Conservation (phyloP, 495 filamentous ascomycete genomes). For the Astrocystis sublimbata region DNA sequence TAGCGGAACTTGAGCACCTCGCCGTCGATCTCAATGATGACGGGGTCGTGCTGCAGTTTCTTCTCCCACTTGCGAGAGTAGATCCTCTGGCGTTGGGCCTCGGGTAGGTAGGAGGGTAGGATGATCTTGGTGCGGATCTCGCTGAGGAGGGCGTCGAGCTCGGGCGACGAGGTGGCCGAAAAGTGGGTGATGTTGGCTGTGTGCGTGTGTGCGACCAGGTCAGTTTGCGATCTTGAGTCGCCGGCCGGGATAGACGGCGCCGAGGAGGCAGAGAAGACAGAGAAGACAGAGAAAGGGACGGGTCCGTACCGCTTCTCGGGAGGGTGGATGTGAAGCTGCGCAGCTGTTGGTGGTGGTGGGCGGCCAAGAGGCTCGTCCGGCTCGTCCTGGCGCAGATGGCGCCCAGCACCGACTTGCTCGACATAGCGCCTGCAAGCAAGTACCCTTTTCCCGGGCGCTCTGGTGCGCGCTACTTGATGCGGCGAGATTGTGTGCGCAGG, state of each 20-base stretch:
- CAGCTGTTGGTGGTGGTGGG: slow-evolving; percentile 16
- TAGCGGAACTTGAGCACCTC: slow-evolving; percentile 58
- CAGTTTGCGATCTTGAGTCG: neutral
- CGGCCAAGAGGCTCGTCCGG: no score
- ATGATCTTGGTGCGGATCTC: slow-evolving; percentile 65
- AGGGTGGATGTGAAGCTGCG: slow-evolving; percentile 28
- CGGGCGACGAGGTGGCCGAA: slow-evolving; percentile 31
- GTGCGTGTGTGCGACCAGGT: neutral
- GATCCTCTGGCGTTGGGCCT: slow-evolving; percentile 56
- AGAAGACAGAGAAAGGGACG: no score
- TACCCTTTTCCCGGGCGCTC: neutral
- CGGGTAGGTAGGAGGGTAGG: slow-evolving; percentile 61
- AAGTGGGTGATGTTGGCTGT: slow-evolving; percentile 33
- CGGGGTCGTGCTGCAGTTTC: slow-evolving; percentile 57
- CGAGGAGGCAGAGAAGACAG: no score
- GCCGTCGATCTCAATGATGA: slow-evolving; percentile 60
- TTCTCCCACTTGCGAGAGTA: slow-evolving; percentile 52
- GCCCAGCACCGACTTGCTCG: slow-evolving; percentile 23
- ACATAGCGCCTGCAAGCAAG: slow-evolving; percentile 18
- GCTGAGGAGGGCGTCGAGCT: slow-evolving; percentile 44
- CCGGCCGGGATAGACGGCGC: neutral
- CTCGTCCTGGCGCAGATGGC: slow-evolving; percentile 28
- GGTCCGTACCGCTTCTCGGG: slow-evolving; percentile 26
- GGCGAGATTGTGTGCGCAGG: no score
- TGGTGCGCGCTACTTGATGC: neutral